Base-by-base conservation (phyloP, 2,329 filamentous ascomycete species). In the Arthrobotrys iridis region DNA sequence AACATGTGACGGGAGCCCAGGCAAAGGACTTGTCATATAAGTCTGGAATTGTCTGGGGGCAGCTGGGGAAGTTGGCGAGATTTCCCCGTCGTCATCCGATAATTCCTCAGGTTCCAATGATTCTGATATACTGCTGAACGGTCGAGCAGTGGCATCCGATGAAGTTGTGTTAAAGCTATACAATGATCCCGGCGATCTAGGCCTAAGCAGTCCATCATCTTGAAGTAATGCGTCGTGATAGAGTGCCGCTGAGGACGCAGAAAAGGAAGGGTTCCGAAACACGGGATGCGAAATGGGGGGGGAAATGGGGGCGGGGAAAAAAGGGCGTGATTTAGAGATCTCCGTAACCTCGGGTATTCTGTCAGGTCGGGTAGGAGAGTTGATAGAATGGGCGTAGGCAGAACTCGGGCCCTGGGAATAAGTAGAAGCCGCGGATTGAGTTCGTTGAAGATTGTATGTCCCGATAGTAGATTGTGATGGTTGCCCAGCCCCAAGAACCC, bases 231-330 rank as follows among this genome's bases (percentile, higher is more conserved):
- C 71, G 64, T 75, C 71, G 41, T 75, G 71, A 62, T 75, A 75
- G 37, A 75, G 48, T 28, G 71, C 71, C 7, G 71, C 71, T 13
- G 71, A 75, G 22, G 71, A 75, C 22, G 71, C 71, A 50, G 71
- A 75, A 68, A 75, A 75, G 40, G 71, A 75, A 48, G 71, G 71
- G 68, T 75, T 75, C 10, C 71, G 71, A 59, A 75, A 75, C 63
- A 75, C 71, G 46, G 71, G 71, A 46, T 68, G 63, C n/a, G 71
- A 68, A 59, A 75, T 75, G 59, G 71, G 63, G 22, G 71, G 71
- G 30, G 71, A 75, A 40, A 75, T 63, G 57, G 71, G 71, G 52
- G 71, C 63, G 71, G 71, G 63, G 45, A 75, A 75, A 68, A 75
- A 75, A 37, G 71, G 71, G 24, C 71, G 71, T 30, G 63, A 67